phyloP scores from a whole-genome alignment of 1,139 yeast species.

The Arxiozyma slooffiae region DNA sequence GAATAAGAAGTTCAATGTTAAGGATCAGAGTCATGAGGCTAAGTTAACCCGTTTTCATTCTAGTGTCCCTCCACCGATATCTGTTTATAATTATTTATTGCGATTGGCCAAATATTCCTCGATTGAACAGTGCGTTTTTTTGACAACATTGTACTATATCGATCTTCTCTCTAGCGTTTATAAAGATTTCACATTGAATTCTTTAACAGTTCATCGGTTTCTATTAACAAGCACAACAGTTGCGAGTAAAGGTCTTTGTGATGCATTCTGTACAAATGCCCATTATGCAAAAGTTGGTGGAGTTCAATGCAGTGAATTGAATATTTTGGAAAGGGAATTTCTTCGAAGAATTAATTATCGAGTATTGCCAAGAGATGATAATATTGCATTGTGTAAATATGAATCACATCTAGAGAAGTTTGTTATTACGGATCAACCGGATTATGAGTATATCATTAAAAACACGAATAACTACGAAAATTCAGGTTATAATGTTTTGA shows the following conservation, averaged over 20 bases:
- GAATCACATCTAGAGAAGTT: constrained; percentile 25
- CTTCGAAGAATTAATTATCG: constrained; percentile 72
- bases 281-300: constrained; percentile 98
- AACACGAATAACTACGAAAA: constrained; percentile 6
- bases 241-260: constrained; percentile 88
- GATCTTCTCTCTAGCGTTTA: constrained; percentile 74
- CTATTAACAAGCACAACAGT: constrained; percentile 83
- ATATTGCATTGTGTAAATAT: constrained; percentile 27
- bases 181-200: constrained; percentile 72
- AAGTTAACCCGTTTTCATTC: constrained; percentile 81
- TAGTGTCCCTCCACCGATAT: constrained; percentile 80
- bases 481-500: constrained; percentile 38
- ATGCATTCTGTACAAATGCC: constrained; percentile 83
- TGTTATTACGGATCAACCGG: constrained; percentile 14
- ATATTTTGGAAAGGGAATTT: constrained; percentile 81
- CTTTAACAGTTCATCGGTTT: constrained; percentile 88
- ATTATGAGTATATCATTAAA: constrained; percentile 4
- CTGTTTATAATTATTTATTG: constrained; percentile 64
- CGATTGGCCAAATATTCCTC: constrained; percentile 78
- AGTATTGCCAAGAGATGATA: constrained; percentile 47
- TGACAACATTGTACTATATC: constrained; percentile 77
- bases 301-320: constrained; percentile 72
- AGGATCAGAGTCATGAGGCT: constrained; percentile 8
- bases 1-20: not conserved
- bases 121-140: constrained; percentile 68